Conservation (phyloP, 2,329 filamentous ascomycete species). For the Xylariales sp. region DNA sequence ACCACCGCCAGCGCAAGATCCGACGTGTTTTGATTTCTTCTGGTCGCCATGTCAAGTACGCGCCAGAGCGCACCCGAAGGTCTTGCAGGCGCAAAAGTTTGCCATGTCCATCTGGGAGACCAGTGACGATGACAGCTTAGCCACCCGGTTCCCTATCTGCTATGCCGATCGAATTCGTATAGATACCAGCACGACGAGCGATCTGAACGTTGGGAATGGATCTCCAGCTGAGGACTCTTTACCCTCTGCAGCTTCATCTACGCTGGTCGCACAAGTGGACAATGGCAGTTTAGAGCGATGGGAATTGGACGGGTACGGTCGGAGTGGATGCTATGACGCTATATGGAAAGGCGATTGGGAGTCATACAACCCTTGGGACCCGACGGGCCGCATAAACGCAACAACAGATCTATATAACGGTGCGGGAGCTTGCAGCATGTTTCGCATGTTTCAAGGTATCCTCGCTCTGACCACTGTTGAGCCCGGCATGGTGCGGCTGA, state of each 20-base stretch:
- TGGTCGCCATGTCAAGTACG: slow-evolving; percentile 67
- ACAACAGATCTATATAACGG: slow-evolving; percentile 55
- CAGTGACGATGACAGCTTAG: slow-evolving; percentile 50
- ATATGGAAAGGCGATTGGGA: slow-evolving; percentile 53
- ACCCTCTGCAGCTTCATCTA: slow-evolving; percentile 34
- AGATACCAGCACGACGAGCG: slow-evolving; percentile 45
- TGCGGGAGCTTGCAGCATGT: slow-evolving; percentile 52
- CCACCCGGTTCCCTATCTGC: slow-evolving; percentile 56
- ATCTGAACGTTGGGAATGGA: slow-evolving; percentile 23
- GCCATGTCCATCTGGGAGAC: slow-evolving; percentile 63
- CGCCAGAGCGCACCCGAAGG: slow-evolving; percentile 60
- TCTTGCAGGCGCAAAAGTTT: slow-evolving; percentile 60
- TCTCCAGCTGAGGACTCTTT: slow-evolving; percentile 23
- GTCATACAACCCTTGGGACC: slow-evolving; percentile 52
- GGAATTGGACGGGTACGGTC: slow-evolving; percentile 64
- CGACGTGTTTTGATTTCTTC: slow-evolving; percentile 69
- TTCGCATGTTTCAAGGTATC: slow-evolving; percentile 56
- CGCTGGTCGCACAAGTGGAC: slow-evolving; percentile 62
- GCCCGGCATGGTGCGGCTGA: slow-evolving; percentile 41
- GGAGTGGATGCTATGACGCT: slow-evolving; percentile 49
- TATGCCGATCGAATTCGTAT: slow-evolving; percentile 69
- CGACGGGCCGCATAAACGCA: slow-evolving; percentile 46
- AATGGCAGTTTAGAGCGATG: slow-evolving; percentile 68
- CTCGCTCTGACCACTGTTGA: slow-evolving; percentile 48
- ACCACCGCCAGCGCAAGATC: slow-evolving; percentile 56